Conservation (phyloP, 768 basidiomycete genomes). For the Clitopilus passeckerianus region DNA sequence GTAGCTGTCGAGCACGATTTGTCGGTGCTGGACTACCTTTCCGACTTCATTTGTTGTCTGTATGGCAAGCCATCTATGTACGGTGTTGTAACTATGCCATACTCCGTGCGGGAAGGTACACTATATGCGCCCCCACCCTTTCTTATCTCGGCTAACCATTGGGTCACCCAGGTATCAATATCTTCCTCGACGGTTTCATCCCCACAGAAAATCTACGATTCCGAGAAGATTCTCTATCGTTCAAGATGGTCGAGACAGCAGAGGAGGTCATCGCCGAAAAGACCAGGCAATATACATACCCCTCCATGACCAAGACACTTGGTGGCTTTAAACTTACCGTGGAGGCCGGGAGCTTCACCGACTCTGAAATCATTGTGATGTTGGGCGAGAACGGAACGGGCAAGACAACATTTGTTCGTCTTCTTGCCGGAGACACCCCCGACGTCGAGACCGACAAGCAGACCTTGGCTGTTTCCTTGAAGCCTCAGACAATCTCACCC, state of each 20-base stretch:
- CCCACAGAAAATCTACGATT: conserved; percentile 98
- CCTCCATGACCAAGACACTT: conserved; percentile 94
- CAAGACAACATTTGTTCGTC: conserved; percentile 96
- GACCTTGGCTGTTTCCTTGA: conserved; percentile 84
- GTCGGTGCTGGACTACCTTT: conserved; percentile 96
- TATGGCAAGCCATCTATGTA: conserved; percentile 98
- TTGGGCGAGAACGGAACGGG: conserved; percentile 99
- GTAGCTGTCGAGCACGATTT: conserved; percentile 99
- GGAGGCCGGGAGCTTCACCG: conserved; percentile 87
- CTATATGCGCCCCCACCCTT: not conserved
- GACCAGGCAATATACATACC: conserved; percentile 88
- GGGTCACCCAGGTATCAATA: conserved; percentile 79
- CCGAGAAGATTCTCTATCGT: conserved; percentile 91
- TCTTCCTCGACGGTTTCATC: conserved; percentile 98
- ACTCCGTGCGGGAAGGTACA: conserved; percentile 91
- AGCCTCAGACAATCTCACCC: conserved; percentile 97
- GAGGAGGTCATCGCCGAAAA: conserved; percentile 87
- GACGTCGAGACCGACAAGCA: conserved; percentile 82
- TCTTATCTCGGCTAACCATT: conserved; percentile 2
- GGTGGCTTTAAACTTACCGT: conserved; percentile 95
- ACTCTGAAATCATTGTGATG: conserved; percentile 99
- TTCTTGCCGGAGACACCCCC: conserved; percentile 90
- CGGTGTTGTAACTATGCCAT: conserved; percentile 99
- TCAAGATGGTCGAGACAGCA: conserved; percentile 96
- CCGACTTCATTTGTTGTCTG: conserved; percentile 96